Percentiles rank a stretch among this genome's conserved stretches.
These are phyloP conservation scores for Carex scoparia DNA, from an alignment of 176 grass and related monocot genomes.

Conservation along the genomic window DNA sequence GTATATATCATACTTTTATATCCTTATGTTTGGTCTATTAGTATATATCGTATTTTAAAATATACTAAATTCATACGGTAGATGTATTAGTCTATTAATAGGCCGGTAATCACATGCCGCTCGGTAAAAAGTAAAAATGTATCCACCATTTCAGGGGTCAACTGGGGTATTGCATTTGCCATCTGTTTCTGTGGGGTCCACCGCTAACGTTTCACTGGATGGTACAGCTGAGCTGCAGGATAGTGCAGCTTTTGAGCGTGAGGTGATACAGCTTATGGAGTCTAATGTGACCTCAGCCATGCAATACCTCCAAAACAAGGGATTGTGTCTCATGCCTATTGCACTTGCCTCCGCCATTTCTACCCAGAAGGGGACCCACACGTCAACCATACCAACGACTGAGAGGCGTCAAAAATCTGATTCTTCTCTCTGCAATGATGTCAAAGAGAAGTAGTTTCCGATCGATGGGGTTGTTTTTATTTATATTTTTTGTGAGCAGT, in stretches of 20 bases:
- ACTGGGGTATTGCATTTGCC: not conserved
- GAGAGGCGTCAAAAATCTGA: constrained; percentile 25
- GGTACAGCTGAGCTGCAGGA: constrained; percentile 32
- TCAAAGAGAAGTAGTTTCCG: not conserved
- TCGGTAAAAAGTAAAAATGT: not conserved
- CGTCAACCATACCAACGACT: constrained; percentile 22
- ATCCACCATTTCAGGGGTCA: constrained; percentile 12
- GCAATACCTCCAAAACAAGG: constrained; percentile 83
- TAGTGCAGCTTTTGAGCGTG: constrained; percentile 45
- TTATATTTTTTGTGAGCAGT: not conserved
- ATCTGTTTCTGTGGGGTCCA: constrained; percentile 20
- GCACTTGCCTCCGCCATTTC: constrained; percentile 66
- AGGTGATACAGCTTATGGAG: constrained; percentile 75
- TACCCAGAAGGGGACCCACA: constrained; percentile 42
- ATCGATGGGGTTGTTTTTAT: not conserved
- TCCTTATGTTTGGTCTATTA: too few relatives aligned
- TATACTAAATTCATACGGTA: too few relatives aligned
- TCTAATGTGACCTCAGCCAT: constrained; percentile 58
- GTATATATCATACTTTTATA: too few relatives aligned
- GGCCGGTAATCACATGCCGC: not conserved
- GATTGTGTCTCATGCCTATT: constrained; percentile 80
- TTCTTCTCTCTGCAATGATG: not conserved
- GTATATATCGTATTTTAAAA: too few relatives aligned
- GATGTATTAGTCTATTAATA: too few relatives aligned
- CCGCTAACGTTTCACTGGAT: constrained; percentile 21